A percentile compares a stretch with the other conserved stretches of the same genome.
Evolutionary conservation across 2,329 filamentous ascomycete genomes (phyloP).

Genomic region (Lasiodiplodia sp.): DNA sequence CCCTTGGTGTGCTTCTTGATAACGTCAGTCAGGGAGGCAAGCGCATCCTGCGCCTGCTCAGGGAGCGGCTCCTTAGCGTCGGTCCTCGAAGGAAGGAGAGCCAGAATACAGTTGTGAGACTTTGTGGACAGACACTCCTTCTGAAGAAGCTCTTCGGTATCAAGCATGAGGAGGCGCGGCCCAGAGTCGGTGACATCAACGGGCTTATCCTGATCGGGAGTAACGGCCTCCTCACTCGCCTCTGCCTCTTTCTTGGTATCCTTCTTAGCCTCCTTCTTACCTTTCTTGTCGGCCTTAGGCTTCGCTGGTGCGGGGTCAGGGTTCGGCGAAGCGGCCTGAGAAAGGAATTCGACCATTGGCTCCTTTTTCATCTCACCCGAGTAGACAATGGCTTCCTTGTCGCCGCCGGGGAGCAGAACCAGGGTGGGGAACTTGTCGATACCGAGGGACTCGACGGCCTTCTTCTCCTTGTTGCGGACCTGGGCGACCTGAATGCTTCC

Average conservation of each 20-base stretch:
- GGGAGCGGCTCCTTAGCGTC: constrained; percentile 37
- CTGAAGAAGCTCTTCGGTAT: constrained; percentile 68
- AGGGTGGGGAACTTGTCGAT: constrained; percentile 81
- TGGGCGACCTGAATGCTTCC: constrained; percentile 81
- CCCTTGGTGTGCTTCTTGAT: constrained; percentile 75
- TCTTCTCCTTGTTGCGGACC: constrained; percentile 80
- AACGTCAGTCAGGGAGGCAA: constrained; percentile 73
- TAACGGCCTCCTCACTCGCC: constrained; percentile 51
- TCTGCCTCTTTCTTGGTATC: constrained; percentile 53
- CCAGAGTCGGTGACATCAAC: constrained; percentile 60
- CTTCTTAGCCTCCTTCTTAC: constrained; percentile 50
- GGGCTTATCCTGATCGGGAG: constrained; percentile 54
- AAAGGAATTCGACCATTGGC: constrained; percentile 81
- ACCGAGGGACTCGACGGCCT: constrained; percentile 74
- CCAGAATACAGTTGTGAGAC: constrained; percentile 83
- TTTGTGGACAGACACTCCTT: constrained; percentile 77
- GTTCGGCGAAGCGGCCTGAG: constrained; percentile 79
- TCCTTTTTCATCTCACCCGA: constrained; percentile 86
- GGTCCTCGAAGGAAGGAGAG: constrained; percentile 63
- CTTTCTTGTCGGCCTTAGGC: constrained; percentile 54
- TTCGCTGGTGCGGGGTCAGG: constrained; percentile 70
- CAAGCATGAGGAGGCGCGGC: constrained; percentile 70
- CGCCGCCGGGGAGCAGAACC: constrained; percentile 76
- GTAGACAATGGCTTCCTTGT: constrained; percentile 74
- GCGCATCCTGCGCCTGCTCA: constrained; percentile 52